A percentile compares a stretch with the other conserved stretches of the same genome.
These are phyloP conservation scores for Zygnema circumcarinatum DNA, from an alignment of 139 green algal species.

Conservation along the genomic window DNA sequence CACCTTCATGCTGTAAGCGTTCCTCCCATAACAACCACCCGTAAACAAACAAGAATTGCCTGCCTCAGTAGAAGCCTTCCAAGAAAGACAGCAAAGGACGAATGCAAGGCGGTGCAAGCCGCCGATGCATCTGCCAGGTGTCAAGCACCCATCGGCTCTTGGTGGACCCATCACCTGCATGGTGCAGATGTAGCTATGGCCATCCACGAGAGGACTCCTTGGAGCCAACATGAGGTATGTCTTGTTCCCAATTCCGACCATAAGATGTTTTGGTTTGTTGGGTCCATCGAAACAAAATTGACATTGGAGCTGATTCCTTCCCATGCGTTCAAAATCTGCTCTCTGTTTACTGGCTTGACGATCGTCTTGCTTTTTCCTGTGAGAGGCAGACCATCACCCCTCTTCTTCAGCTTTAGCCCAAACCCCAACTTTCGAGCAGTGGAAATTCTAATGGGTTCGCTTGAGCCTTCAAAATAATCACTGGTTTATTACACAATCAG, in stretches of 20 bases:
- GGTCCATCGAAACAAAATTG: conserved; percentile 61
- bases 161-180: conserved; percentile 64
- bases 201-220: conserved; percentile 73
- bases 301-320: conserved; percentile 47
- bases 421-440: too few species aligned
- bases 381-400: too few species aligned
- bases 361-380: conserved; percentile 64
- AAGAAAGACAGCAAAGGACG: conserved; percentile 6
- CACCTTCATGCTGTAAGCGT: conserved; percentile 58
- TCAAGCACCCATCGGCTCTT: too few species aligned
- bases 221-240: conserved; percentile 85
- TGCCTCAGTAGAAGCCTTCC: background rate
- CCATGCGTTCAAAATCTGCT: conserved; percentile 23
- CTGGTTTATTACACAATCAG: too few species aligned
- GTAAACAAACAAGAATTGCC: background rate
- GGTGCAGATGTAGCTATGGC: conserved; percentile 86
- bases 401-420: too few species aligned
- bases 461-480: too few species aligned
- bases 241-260: conserved; percentile 77
- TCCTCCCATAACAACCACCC: too few species aligned
- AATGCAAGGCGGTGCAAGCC: background rate
- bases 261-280: conserved; percentile 71
- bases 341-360: conserved; percentile 52
- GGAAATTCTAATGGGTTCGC: too few species aligned
- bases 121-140: too few species aligned